phyloP scores from a whole-genome alignment of 2,329 filamentous ascomycete genomes.

The Hypoxylon sp. region DNA sequence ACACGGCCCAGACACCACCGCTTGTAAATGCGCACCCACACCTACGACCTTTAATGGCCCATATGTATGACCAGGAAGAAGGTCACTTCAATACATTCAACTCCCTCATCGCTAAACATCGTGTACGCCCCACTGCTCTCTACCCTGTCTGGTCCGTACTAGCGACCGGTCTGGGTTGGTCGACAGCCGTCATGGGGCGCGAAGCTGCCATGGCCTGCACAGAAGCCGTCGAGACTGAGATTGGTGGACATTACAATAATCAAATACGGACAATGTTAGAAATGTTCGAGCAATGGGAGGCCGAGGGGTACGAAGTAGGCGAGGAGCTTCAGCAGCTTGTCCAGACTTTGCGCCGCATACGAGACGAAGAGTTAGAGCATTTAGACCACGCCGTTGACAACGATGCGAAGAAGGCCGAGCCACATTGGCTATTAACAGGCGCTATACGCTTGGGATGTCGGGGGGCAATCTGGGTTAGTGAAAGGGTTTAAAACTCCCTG shows the following conservation, averaged over 20 bases:
- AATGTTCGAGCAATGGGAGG: conserved; percentile 81
- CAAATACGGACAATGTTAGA: conserved; percentile 84
- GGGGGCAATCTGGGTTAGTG: conserved; percentile 91
- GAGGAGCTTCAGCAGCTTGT: conserved; percentile 79
- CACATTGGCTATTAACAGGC: conserved; percentile 87
- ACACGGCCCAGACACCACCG: conserved; percentile 86
- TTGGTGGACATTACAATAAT: conserved; percentile 93
- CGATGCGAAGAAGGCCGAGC: conserved; percentile 87
- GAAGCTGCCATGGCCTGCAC: conserved; percentile 99
- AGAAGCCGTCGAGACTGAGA: conserved; percentile 98
- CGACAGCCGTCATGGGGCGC: conserved; percentile 85
- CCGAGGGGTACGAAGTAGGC: conserved; percentile 80
- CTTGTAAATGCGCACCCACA: conserved; percentile 83
- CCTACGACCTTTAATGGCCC: conserved; percentile 87
- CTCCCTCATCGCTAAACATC: conserved; percentile 80
- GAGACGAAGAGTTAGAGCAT: conserved; percentile 97
- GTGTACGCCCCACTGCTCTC: conserved; percentile 89
- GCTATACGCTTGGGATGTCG: conserved; percentile 90
- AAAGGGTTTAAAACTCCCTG: conserved; percentile 63
- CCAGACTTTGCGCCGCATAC: conserved; percentile 77
- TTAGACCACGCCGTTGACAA: conserved; percentile 94
- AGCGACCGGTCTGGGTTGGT: conserved; percentile 85
- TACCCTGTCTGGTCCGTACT: conserved; percentile 88
- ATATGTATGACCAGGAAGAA: conserved; percentile 98
- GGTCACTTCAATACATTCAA: conserved; percentile 90